Conservation (phyloP, 495 filamentous ascomycete species). For the Hyaloscypha hepaticicola region DNA sequence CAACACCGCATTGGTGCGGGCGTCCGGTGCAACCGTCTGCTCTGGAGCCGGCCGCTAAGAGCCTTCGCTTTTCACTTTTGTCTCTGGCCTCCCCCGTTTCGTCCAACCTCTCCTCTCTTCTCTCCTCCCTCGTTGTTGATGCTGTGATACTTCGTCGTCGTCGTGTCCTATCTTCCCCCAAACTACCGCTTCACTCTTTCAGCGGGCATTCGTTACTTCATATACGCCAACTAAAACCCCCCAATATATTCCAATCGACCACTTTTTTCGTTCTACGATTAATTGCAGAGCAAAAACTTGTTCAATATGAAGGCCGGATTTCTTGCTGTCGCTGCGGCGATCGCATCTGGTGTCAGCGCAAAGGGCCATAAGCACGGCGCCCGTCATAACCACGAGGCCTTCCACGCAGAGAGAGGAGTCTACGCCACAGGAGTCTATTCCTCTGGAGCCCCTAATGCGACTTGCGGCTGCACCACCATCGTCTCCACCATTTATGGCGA, state of each 20-base stretch:
- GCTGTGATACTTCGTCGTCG: conserved; percentile 49
- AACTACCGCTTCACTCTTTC: conserved; percentile 95
- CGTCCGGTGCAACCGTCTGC: neutral
- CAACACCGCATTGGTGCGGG: no score
- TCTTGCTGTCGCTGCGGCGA: conserved; percentile 49
- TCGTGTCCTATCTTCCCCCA: conserved; percentile 45
- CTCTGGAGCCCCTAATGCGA: conserved; percentile 33
- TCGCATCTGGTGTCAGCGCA: conserved; percentile 62
- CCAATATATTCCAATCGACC: conserved; percentile 6
- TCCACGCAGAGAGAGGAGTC: conserved; percentile 40
- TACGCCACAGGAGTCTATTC: conserved; percentile 37
- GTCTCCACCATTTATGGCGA: conserved; percentile 55
- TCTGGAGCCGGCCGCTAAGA: conserved; percentile 6
- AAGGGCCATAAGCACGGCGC: conserved; percentile 56
- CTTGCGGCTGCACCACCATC: conserved; percentile 70
- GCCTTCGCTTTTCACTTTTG: conserved; percentile 8
- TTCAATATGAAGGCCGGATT: conserved; percentile 33
- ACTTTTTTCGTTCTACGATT: conserved; percentile 9
- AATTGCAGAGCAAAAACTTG: conserved; percentile 5
- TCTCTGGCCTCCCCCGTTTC: conserved; percentile 18
- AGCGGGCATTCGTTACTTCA: conserved; percentile 80
- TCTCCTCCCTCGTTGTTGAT: conserved; percentile 41
- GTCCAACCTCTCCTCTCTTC: conserved; percentile 31
- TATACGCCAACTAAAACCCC: conserved; percentile 7
- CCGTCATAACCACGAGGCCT: conserved; percentile 54